Evolutionary conservation across 768 basidiomycete species (phyloP).

Genomic region (Mycena maculata): DNA sequence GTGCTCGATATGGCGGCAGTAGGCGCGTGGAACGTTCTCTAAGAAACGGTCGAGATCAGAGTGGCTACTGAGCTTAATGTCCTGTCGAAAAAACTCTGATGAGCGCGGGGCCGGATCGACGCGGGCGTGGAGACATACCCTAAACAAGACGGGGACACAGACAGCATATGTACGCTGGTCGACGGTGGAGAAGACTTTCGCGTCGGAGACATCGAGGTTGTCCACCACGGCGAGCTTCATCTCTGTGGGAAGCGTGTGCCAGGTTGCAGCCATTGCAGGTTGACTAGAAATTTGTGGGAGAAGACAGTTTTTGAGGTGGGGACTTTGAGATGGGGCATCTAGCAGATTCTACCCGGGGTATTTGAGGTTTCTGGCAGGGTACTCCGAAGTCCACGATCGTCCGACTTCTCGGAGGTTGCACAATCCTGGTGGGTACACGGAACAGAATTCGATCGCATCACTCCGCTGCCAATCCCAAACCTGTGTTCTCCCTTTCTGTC

Average conservation of each 20-base stretch:
- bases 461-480: constrained; percentile 12
- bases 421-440: constrained; percentile 17
- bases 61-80: constrained; percentile 60
- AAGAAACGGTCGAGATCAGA: constrained; percentile 64
- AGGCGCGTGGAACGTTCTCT: constrained; percentile 65
- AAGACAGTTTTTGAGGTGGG: constrained; percentile 1
- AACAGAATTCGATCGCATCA: constrained; percentile 18
- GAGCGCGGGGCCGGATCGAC: constrained; percentile 23
- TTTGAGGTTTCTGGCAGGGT: constrained; percentile 27
- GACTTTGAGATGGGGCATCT: constrained; percentile 23
- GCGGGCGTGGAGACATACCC: constrained; percentile 50
- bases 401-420: constrained; percentile 33
- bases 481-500: constrained; percentile 5
- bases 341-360: constrained; percentile 16
- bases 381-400: constrained; percentile 24
- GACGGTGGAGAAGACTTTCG: constrained; percentile 60
- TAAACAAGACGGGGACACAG: constrained; percentile 70
- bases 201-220: constrained; percentile 56
- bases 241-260: constrained; percentile 73
- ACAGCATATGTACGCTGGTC: constrained; percentile 62
- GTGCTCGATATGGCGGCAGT: constrained; percentile 63
- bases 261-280: constrained; percentile 46
- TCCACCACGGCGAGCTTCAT: constrained; percentile 71
- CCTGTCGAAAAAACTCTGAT: constrained; percentile 46
- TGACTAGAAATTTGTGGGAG: constrained; percentile 13